Evolutionary conservation across 164 flowering plant genomes (phyloP), one percentile per base, ranked within the genome.

Genomic region (Annona cherimola): DNA sequence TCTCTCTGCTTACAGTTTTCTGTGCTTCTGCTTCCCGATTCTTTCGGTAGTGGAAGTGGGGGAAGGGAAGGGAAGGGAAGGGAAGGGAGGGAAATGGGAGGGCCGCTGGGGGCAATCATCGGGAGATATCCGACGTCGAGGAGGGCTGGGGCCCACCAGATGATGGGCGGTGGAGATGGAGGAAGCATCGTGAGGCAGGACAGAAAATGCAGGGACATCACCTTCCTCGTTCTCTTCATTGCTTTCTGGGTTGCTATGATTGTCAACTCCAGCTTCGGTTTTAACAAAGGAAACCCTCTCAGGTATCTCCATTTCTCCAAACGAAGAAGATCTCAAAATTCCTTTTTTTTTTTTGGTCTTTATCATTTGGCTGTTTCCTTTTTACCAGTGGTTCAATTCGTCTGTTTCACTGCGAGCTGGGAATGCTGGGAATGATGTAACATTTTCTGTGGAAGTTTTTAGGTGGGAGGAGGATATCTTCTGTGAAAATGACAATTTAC

Each of bases 201-300:
- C 82, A 87, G 99, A 80, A 95, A 90, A 82, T 95, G 98, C 84
- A 89, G 96, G 80, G 99, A 95, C 76, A 67, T 95, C 68, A 89
- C 79, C 64, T 89, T 93, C 83, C 86, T 95, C 44, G 69, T 95
- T 18, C 46, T 91, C 71, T 95, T 95, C 74, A 86, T 91, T 75
- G 96, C 91, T 39, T 89, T 95, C 77, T 95, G 98, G 99, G 83
- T 95, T 18, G 91, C 91, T 18, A 92, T 95, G 97, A 90, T 91
- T 79, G 99, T 95, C 12, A 93, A 95, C 77, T 91, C 98, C 62
- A 93, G 98, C 90, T 90, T 95, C 74, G 98, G 88, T 39, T 93
- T 93, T 79, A 85, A 91, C 87, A 79, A 84, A 80, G 98, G 98
- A 66, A 86, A 93, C 85, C 98, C 98, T 14, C 76, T 83, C 46